phyloP scores from a whole-genome alignment of 495 filamentous ascomycete genomes.

The Tuber microsphaerosporum region DNA sequence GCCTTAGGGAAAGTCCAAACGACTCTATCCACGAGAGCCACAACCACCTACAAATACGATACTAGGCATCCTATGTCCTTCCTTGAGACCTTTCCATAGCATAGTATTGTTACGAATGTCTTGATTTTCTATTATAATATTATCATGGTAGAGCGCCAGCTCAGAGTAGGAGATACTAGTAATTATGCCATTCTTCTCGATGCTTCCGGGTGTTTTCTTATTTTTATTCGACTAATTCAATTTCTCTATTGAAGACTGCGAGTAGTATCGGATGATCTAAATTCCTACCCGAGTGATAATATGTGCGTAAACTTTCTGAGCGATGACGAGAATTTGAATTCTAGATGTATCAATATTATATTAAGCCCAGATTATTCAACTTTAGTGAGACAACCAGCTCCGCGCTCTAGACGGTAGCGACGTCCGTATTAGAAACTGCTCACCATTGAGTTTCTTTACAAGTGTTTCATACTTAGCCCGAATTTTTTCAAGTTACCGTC shows the following conservation, averaged over 20 bases:
- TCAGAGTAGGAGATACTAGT: not conserved
- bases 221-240: not conserved
- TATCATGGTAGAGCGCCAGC: not conserved
- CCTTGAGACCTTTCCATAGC: not conserved
- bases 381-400: not conserved
- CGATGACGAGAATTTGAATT: not conserved
- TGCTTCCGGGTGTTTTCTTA: not conserved
- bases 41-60: no score
- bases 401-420: not conserved
- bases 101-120: not conserved
- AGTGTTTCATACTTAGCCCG: not conserved
- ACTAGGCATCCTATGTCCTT: no score
- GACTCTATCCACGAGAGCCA: no score
- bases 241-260: not conserved
- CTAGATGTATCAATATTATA: not conserved
- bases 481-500: not conserved
- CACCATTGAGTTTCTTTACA: not conserved
- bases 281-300: not conserved
- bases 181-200: not conserved
- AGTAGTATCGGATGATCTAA: not conserved
- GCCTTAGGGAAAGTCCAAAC: no score
- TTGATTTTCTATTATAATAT: not conserved
- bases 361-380: not conserved
- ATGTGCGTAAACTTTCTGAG: not conserved
- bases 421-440: not conserved